A percentile compares a stretch with the other conserved stretches of the same genome.
These are phyloP conservation scores for Cercospora nicotianae DNA, from an alignment of 2,329 filamentous ascomycete genomes.

Conservation along the genomic window DNA sequence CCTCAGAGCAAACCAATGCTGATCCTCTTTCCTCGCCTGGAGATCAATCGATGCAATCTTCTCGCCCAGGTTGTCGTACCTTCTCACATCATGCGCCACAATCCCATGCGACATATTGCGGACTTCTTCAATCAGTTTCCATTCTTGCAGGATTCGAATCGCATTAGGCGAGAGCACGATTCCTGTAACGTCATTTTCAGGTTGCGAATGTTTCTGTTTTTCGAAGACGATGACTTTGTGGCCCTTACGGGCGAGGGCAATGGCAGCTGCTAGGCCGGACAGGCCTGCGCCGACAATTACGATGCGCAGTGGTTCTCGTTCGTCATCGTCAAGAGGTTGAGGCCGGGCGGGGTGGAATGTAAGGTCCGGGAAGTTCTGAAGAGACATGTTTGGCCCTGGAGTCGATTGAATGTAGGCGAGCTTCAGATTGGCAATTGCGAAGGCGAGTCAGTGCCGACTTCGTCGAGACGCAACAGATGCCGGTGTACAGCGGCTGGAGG, in stretches of 20 bases:
- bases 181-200: conserved; percentile 5
- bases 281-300: conserved; percentile 15
- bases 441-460: not conserved
- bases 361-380: conserved; percentile 4
- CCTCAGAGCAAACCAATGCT: conserved; percentile 1
- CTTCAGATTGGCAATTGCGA: not conserved
- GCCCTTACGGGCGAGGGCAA: conserved; percentile 11
- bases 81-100: conserved; percentile 9
- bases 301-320: conserved; percentile 8
- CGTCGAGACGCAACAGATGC: not conserved
- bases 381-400: not conserved
- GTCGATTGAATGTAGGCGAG: not conserved
- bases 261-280: conserved; percentile 8
- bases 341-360: conserved; percentile 8
- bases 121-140: conserved; percentile 8
- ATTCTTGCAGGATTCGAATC: conserved; percentile 12
- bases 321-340: not conserved
- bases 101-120: conserved; percentile 8
- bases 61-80: not conserved
- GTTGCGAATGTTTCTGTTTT: not conserved
- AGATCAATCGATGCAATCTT: conserved; percentile 14
- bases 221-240: conserved; percentile 18
- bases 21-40: not conserved
- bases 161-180: conserved; percentile 20
- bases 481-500: not conserved